Evolutionary conservation across 169 alveolate genomes (phyloP), one percentile per base, ranked within the genome.

Genomic region (Plasmodium fragile): DNA sequence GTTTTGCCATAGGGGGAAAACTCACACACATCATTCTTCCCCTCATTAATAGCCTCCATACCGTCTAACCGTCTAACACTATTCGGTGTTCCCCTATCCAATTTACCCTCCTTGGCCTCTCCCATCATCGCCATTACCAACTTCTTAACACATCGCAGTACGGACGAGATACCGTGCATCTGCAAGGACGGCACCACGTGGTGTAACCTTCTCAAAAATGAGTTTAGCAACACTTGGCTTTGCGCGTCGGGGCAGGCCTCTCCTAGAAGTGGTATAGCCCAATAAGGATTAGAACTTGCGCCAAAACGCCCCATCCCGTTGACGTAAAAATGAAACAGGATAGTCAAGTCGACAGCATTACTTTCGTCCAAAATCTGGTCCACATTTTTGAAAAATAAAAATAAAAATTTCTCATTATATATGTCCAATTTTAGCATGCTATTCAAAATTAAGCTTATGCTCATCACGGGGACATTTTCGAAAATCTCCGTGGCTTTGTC

Each of bases 361-460:
- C 94, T 77, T 59, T 78, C 28, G 18, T 77, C 53, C 71, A 89
- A 22, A 36, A 89, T 78, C 0, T 59, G 39, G 18, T 45, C 70
- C 45, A 89, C 52, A 89, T 89, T 89, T 89, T 89, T 89, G 71
- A 89, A 78, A 89, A 89, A 89, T 43, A 78, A 59, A 59, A 55
- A 11, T 30, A 89, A 77, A 78, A 89, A 89, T 16, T 65, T 43
- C 69, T 11, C 49, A 36, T 89, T 83, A 65, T 77, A 89, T 59
- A 25, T 39, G 34, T 71, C 72, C 71, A 72, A n/a, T 16, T 89
- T 89, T 36, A 89, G 8, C 94, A 89, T 89, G 70, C 94, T 89
- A 53, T 89, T 89, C 34, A 89, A 69, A 59, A 89, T 89, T 89
- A 89, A 72, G 69, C 94, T 89, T 89, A 89, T 32, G 71, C 94